phyloP scores from a whole-genome alignment of 495 filamentous ascomycete genomes.

The Lepraria neglecta region DNA sequence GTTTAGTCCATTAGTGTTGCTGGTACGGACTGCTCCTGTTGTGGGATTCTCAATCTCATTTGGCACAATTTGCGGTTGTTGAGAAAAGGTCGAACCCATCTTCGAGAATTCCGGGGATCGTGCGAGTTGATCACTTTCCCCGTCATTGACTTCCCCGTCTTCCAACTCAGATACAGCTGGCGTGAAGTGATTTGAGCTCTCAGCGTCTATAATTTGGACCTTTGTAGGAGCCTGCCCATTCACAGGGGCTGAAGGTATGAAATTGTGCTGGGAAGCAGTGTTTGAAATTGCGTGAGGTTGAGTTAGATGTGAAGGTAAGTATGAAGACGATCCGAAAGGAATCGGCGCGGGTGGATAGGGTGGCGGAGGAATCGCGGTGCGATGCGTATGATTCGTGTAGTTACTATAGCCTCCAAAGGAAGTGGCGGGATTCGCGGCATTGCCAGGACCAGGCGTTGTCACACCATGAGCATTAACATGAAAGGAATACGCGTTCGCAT shows the following conservation, averaged over 20 bases:
- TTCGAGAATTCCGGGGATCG: slow-evolving; percentile 18
- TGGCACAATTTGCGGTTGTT: not conserved
- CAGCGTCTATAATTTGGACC: not conserved
- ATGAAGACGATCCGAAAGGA: not conserved
- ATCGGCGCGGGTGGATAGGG: slow-evolving; percentile 8
- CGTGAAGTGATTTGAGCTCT: not conserved
- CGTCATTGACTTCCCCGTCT: slow-evolving; percentile 70
- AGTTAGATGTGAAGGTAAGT: slow-evolving; percentile 1
- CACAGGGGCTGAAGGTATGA: not conserved
- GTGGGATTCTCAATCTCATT: slow-evolving; percentile 3
- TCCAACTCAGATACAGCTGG: slow-evolving; percentile 40
- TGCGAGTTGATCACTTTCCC: slow-evolving; percentile 43
- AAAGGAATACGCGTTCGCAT: slow-evolving; percentile 17
- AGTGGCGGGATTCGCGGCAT: slow-evolving; percentile 1
- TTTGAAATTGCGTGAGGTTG: not conserved
- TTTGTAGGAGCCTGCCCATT: not conserved
- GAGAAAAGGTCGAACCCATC: slow-evolving; percentile 9
- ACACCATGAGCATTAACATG: slow-evolving; percentile 18
- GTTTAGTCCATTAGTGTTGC: not conserved
- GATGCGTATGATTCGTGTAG: not conserved
- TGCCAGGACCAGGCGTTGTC: slow-evolving; percentile 2
- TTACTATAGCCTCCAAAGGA: not conserved
- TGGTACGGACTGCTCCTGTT: not conserved
- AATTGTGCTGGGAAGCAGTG: not conserved
- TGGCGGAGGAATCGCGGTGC: slow-evolving; percentile 15